Conservation (phyloP, 2,329 filamentous ascomycete species). For the Epichloe hybrida region DNA sequence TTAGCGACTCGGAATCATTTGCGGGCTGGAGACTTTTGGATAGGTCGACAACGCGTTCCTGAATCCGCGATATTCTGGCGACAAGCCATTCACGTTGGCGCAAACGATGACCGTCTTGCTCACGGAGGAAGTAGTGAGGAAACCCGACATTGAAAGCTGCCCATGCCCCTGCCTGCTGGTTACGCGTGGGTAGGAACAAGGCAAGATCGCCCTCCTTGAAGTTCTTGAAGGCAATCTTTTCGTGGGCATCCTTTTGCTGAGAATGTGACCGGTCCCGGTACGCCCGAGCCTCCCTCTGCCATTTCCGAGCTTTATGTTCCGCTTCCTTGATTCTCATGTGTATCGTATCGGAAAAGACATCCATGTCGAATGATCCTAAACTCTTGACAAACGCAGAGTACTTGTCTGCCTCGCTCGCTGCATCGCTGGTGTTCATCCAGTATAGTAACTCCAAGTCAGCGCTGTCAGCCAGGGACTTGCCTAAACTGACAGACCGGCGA, state of each 20-base stretch:
- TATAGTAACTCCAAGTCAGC: slow-evolving; percentile 61
- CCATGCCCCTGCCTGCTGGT: slow-evolving; percentile 90
- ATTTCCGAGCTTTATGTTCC: slow-evolving; percentile 84
- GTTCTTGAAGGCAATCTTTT: slow-evolving; percentile 89
- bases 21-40: slow-evolving; percentile 55
- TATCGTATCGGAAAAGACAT: slow-evolving; percentile 71
- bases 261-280: slow-evolving; percentile 80
- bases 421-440: slow-evolving; percentile 63
- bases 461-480: slow-evolving; percentile 43
- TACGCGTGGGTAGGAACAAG: slow-evolving; percentile 84
- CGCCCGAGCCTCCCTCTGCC: slow-evolving; percentile 73
- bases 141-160: slow-evolving; percentile 97
- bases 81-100: slow-evolving; percentile 75
- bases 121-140: slow-evolving; percentile 90
- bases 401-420: slow-evolving; percentile 53
- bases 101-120: slow-evolving; percentile 79
- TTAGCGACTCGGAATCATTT: slow-evolving; percentile 36
- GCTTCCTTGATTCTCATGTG: slow-evolving; percentile 86
- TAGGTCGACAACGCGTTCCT: slow-evolving; percentile 86
- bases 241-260: slow-evolving; percentile 72
- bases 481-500: slow-evolving; percentile 39
- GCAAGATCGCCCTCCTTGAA: slow-evolving; percentile 96
- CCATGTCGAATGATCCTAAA: slow-evolving; percentile 67
- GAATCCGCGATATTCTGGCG: slow-evolving; percentile 78
- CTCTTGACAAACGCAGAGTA: slow-evolving; percentile 64